phyloP scores from a whole-genome alignment of 139 green algal genomes.

The Tetradesmus obliquus region DNA sequence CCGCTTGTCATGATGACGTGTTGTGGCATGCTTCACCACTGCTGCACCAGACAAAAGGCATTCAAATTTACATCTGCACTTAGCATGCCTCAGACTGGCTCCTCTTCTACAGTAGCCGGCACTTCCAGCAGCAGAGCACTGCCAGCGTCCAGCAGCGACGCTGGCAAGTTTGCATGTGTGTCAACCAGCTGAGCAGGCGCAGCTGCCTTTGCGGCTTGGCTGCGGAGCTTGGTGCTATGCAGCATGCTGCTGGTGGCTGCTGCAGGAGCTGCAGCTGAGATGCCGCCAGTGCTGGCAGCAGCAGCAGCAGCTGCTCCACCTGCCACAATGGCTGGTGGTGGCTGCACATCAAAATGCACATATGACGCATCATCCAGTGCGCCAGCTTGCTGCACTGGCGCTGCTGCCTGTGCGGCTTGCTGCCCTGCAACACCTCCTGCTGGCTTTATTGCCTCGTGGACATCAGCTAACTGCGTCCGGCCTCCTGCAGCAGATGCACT shows the following conservation, averaged over 20 bases:
- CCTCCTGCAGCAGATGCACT: not conserved
- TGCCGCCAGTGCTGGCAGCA: not conserved
- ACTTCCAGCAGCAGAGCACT: not conserved
- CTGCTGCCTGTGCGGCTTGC: not conserved
- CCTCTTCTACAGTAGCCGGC: not conserved
- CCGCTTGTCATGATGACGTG: too few species aligned
- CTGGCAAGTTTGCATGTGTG: not conserved
- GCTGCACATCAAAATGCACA: not conserved
- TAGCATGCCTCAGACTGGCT: not conserved
- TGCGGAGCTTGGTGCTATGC: not conserved
- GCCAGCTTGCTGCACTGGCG: not conserved
- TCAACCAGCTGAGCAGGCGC: not conserved
- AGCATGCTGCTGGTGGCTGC: not conserved
- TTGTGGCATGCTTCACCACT: too few species aligned
- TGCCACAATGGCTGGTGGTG: not conserved
- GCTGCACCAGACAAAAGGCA: too few species aligned
- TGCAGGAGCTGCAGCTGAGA: not conserved
- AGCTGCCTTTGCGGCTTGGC: not conserved
- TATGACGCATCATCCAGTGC: not conserved
- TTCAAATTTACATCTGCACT: too few species aligned
- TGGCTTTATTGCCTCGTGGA: not conserved
- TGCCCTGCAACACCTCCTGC: not conserved
- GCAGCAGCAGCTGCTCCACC: not conserved
- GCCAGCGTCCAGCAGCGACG: too few species aligned
- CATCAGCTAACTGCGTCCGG: not conserved